These are phyloP conservation scores for Phytophthora palmivora DNA, from an alignment of 352 stramenopile species.

Conservation along the genomic window DNA sequence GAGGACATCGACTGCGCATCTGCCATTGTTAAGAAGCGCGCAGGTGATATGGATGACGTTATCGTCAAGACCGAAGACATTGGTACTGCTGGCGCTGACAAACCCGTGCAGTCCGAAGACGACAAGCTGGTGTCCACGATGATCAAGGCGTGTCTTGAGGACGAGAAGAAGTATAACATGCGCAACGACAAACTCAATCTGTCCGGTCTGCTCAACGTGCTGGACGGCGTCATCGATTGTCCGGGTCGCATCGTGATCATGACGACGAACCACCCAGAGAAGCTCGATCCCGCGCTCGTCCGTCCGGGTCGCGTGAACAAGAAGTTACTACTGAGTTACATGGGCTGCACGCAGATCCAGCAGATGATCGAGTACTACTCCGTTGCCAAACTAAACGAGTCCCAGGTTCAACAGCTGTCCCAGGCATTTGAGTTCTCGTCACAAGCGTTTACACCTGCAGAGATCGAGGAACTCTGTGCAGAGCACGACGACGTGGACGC, in stretches of 20 bases:
- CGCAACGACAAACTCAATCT: slow-evolving; percentile 79
- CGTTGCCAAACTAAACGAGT: slow-evolving; percentile 30
- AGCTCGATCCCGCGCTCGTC: slow-evolving; percentile 91
- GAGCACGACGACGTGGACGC: slow-evolving; percentile 49
- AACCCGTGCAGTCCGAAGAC: slow-evolving; percentile 33
- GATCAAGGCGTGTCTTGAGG: slow-evolving; percentile 40
- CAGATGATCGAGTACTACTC: slow-evolving; percentile 85
- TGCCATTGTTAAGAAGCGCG: slow-evolving; percentile 66
- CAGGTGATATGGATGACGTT: slow-evolving; percentile 57
- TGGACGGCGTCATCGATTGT: slow-evolving; percentile 92
- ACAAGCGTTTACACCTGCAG: slow-evolving; percentile 46
- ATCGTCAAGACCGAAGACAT: slow-evolving; percentile 26
- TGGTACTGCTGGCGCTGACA: slow-evolving; percentile 31
- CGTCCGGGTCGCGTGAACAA: slow-evolving; percentile 92
- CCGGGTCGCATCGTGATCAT: slow-evolving; percentile 93
- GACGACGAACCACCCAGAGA: slow-evolving; percentile 95
- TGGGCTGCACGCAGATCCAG: slow-evolving; percentile 48
- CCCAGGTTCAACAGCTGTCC: slow-evolving; percentile 23
- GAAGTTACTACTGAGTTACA: slow-evolving; percentile 78
- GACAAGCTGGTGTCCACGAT: slow-evolving; percentile 29
- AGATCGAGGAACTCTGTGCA: slow-evolving; percentile 65
- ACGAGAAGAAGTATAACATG: slow-evolving; percentile 39
- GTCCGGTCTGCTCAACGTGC: slow-evolving; percentile 87
- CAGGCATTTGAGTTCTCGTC: slow-evolving; percentile 21
- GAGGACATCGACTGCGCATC: slow-evolving; percentile 90